A percentile compares a stretch with the other conserved stretches of the same genome.
These are phyloP conservation scores for Coffea canephora DNA, from an alignment of 257 asterid species.

Conservation along the genomic window DNA sequence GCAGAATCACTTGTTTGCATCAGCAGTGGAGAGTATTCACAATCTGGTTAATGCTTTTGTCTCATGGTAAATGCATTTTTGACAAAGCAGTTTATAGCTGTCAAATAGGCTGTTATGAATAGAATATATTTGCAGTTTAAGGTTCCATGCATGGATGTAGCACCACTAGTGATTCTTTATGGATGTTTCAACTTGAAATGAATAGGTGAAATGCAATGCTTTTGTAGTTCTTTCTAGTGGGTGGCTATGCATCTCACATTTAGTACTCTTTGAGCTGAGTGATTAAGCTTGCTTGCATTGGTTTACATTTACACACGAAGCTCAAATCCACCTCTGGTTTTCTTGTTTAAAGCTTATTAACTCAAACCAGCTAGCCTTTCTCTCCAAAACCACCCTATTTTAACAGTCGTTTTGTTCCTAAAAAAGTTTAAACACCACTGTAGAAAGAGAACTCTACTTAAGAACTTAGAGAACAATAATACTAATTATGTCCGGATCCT, in stretches of 20 bases:
- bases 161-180: background rate
- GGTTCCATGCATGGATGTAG: background rate
- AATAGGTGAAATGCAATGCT: background rate
- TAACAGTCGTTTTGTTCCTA: background rate
- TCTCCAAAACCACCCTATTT: background rate
- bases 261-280: background rate
- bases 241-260: background rate
- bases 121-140: background rate
- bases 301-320: background rate
- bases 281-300: background rate
- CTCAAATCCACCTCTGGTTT: background rate
- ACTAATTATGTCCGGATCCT: background rate
- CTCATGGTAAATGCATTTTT: background rate
- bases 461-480: background rate
- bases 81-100: background rate
- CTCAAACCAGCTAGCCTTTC: background rate
- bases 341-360: background rate
- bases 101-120: background rate
- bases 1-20: background rate
- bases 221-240: background rate
- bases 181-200: background rate
- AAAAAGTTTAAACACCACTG: background rate
- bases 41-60: background rate
- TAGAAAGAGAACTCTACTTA: background rate
- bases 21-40: background rate